Conservation (phyloP, 1,284 basidiomycete genomes). For the Melampsora allii-populina region DNA sequence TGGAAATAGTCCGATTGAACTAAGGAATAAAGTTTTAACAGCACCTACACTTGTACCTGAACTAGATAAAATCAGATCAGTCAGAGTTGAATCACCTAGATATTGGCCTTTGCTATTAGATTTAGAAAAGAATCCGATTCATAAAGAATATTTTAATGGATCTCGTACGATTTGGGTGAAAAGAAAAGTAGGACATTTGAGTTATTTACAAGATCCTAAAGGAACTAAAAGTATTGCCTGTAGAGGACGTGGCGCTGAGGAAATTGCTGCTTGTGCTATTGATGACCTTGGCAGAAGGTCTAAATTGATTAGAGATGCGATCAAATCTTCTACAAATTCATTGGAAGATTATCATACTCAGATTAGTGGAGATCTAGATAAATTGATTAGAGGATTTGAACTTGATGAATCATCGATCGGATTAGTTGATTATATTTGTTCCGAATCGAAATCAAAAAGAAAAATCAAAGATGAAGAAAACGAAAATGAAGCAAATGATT, state of each 20-base stretch:
- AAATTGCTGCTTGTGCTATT: slow-evolving; percentile 37
- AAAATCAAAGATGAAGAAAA: slow-evolving; percentile 1
- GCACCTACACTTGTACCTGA: slow-evolving; percentile 89
- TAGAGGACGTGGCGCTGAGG: slow-evolving; percentile 42
- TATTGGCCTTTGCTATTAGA: slow-evolving; percentile 91
- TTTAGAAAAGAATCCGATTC: slow-evolving; percentile 62
- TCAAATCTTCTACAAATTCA: slow-evolving; percentile 7
- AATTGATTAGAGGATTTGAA: slow-evolving; percentile 37
- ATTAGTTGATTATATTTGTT: slow-evolving; percentile 39
- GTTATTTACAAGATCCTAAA: slow-evolving; percentile 86
- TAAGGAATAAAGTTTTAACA: slow-evolving; percentile 64
- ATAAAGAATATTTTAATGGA: slow-evolving; percentile 66
- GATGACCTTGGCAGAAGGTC: slow-evolving; percentile 38
- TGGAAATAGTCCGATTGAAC: slow-evolving; percentile 45
- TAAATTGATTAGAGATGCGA: slow-evolving; percentile 23
- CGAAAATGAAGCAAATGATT: slow-evolving; percentile 33
- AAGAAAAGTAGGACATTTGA: slow-evolving; percentile 82
- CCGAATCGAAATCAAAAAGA: slow-evolving; percentile 4
- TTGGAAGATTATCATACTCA: slow-evolving; percentile 2
- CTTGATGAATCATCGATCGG: slow-evolving; percentile 25
- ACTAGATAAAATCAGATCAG: slow-evolving; percentile 69
- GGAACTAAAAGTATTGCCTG: slow-evolving; percentile 73
- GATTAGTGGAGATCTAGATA: slow-evolving; percentile 22
- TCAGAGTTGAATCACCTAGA: slow-evolving; percentile 81
- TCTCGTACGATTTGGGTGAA: slow-evolving; percentile 86